phyloP scores from a whole-genome alignment of 805 yeast genomes.

The Candida maesae region DNA sequence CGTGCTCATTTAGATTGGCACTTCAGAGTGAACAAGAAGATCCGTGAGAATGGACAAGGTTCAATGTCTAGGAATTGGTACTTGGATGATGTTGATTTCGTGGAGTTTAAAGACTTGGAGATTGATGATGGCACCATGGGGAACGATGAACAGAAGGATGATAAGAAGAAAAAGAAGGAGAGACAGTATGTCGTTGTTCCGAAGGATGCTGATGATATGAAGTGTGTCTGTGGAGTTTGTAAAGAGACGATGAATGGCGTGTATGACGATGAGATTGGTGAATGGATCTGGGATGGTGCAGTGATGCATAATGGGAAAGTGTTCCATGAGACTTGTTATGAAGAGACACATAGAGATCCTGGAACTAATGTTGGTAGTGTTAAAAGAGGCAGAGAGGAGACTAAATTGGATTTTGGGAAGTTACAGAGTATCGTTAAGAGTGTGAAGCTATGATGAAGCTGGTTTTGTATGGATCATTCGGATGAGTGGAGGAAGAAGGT shows the following conservation, averaged over 20 bases:
- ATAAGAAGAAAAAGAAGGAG: slow-evolving; percentile 12
- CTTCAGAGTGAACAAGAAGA: slow-evolving; percentile 81
- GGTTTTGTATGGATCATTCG: no score
- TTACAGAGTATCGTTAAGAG: slow-evolving; percentile 18
- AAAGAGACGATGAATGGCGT: slow-evolving; percentile 59
- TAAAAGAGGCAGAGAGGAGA: slow-evolving; percentile 13
- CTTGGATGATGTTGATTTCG: slow-evolving; percentile 68
- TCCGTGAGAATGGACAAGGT: slow-evolving; percentile 45
- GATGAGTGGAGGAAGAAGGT: no score
- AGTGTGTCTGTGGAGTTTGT: slow-evolving; percentile 63
- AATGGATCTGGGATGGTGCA: slow-evolving; percentile 79
- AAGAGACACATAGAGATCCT: slow-evolving; percentile 43
- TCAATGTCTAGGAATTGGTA: slow-evolving; percentile 84
- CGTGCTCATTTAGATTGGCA: slow-evolving; percentile 92
- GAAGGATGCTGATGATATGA: slow-evolving; percentile 38
- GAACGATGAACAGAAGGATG: slow-evolving; percentile 10
- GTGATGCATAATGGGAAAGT: slow-evolving; percentile 45
- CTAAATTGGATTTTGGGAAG: slow-evolving; percentile 12
- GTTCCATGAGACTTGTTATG: slow-evolving; percentile 65
- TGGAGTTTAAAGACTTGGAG: slow-evolving; percentile 66
- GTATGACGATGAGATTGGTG: slow-evolving; percentile 71
- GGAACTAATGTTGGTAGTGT: slow-evolving; percentile 1
- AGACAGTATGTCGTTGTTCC: slow-evolving; percentile 28
- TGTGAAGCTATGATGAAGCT: slow-evolving; percentile 9
- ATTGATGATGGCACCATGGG: slow-evolving; percentile 25